phyloP scores from a whole-genome alignment of 2,329 filamentous ascomycete genomes.

The Aspergillus floridensis region DNA sequence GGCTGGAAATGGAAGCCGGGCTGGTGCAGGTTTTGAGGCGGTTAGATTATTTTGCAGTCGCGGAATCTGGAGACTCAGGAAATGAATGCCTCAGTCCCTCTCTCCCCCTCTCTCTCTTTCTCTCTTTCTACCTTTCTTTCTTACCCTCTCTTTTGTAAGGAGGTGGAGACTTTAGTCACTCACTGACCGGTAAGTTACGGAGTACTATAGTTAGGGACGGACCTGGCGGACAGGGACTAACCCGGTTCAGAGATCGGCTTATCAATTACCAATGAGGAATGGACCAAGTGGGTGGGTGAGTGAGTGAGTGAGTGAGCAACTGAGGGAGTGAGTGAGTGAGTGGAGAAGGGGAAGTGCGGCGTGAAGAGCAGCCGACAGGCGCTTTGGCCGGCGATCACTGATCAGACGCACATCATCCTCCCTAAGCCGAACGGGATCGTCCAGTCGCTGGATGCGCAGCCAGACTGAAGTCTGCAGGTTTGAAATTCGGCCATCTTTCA shows the following conservation, averaged over 20 bases:
- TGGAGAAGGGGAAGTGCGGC: slow-evolving; percentile 2
- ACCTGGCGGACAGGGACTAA: neutral
- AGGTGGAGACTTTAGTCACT: neutral
- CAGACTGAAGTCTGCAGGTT: slow-evolving; percentile 16
- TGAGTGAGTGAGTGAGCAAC: neutral
- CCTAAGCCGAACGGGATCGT: slow-evolving; percentile 14
- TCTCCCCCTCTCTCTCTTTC: no score
- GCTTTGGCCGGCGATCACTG: slow-evolving; percentile 13
- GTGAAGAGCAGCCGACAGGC: slow-evolving; percentile 7
- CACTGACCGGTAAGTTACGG: neutral
- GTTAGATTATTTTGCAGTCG: neutral
- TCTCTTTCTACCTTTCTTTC: no score
- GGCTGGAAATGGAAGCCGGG: neutral
- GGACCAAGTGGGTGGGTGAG: neutral
- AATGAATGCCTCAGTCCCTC: neutral
- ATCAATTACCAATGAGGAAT: slow-evolving; percentile 3
- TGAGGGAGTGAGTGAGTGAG: neutral
- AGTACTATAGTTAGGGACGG: neutral
- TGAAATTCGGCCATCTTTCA: slow-evolving; percentile 10
- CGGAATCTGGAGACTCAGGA: neutral
- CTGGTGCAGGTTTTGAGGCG: neutral
- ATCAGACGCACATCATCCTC: slow-evolving; percentile 26
- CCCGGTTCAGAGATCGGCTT: neutral
- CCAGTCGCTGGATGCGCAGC: slow-evolving; percentile 12
- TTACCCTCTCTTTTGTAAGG: no score